Evolutionary conservation across 2,329 filamentous ascomycete genomes (phyloP), one percentile per base, ranked within the genome.

Genomic region (Xylaria sp.): DNA sequence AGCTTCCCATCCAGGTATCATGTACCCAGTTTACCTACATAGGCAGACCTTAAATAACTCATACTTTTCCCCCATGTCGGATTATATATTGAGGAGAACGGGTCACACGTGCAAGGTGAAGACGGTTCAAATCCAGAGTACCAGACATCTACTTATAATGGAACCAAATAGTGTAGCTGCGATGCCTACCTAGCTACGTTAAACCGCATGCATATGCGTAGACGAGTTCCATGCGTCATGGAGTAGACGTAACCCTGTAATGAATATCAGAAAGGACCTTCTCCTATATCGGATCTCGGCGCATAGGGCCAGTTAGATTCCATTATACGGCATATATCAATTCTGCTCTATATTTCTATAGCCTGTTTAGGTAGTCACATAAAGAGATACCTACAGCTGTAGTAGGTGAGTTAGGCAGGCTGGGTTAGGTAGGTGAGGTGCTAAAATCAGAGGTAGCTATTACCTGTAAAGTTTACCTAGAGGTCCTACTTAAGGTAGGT

Each of bases 241-340:
- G 14, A 56, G 36, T 24, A 42, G 32, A 32, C 24, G 34, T 36
- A 24, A 39, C 12, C 24, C 47, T 47, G 36, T 36, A 53, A 54
- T 48, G 34, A 27, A 27, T 27, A 4, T 4, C 24, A 27, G 4
- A 21, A 36, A 39, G 19, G 27, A 39, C 55, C 55, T 17, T 50
- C 32, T 64, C 60, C 65, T 64, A 48, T 64, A 47, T 67, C 65
- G 53, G 59, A 67, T 67, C 36, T 34, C 36, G 27, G 53, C 27
- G 39, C 7, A 34, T 36, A 27, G 24, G 4, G 4, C 24, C 24
- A 27, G 34, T 36, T 36, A 36, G 34, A 36, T 36, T 6, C 34
- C 34, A 8, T 6, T 36, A 36, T 36, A 4, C 4, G 32, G 9
- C 8, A 36, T 2, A 36, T 36, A 3, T 36, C 8, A 36, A 7